Conservation (phyloP, 306 rosid genomes). For the Citrullus amarus region DNA sequence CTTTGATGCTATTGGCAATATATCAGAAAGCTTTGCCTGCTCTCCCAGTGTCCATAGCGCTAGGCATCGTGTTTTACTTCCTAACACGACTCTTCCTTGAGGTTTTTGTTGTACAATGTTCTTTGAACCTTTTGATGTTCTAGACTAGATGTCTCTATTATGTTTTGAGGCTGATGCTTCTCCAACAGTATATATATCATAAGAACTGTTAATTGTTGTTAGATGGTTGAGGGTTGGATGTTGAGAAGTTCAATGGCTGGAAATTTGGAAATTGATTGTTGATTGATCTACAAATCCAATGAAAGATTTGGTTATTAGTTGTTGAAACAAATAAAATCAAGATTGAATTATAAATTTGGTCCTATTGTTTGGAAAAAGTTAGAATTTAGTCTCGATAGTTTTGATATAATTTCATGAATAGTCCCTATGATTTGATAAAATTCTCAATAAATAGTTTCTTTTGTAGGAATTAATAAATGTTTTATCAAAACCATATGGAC, state of each 20-base stretch:
- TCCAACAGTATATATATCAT: neutral
- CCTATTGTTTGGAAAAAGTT: too few relatives aligned
- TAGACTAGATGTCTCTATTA: conserved; percentile 20
- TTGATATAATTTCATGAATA: too few relatives aligned
- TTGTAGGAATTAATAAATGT: too few relatives aligned
- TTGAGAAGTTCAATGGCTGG: neutral
- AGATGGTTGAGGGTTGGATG: neutral
- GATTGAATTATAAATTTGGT: too few relatives aligned
- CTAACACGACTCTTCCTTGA: conserved; percentile 78
- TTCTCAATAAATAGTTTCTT: too few relatives aligned
- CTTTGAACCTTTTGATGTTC: conserved; percentile 83
- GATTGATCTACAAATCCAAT: neutral
- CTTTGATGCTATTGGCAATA: conserved; percentile 73
- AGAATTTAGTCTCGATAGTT: too few relatives aligned
- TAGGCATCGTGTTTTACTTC: conserved; percentile 75
- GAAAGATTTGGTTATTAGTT: neutral
- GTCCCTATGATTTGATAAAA: too few relatives aligned
- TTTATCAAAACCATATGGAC: too few relatives aligned
- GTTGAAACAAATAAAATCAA: neutral
- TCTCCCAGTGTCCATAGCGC: conserved; percentile 69
- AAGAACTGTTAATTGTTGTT: neutral
- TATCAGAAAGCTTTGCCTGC: conserved; percentile 96
- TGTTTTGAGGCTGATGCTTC: neutral
- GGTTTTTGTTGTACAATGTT: conserved; percentile 70
- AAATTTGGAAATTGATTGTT: neutral